Evolutionary conservation across 164 flowering plant species (phyloP).

Genomic region (Litsea cubeba): DNA sequence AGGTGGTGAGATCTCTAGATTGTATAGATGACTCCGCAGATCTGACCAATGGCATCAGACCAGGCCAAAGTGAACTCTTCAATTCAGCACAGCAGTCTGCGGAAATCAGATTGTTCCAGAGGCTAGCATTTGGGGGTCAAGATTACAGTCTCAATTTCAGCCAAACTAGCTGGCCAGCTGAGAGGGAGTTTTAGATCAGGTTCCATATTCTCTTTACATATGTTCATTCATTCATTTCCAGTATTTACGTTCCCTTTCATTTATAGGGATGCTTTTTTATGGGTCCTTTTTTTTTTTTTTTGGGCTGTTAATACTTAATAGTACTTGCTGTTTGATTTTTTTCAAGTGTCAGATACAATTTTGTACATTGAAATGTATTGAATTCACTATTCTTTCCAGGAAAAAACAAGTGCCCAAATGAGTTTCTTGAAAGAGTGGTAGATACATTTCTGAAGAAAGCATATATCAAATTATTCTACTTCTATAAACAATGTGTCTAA

Average conservation of each 20-base stretch:
- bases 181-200: conserved; percentile 11
- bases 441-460: too few relatives aligned
- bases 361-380: too few relatives aligned
- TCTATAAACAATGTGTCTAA: too few relatives aligned
- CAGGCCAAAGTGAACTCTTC: conserved; percentile 68
- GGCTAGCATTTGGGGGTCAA: conserved; percentile 84
- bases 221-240: background rate
- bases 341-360: too few relatives aligned
- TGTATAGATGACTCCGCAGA: conserved; percentile 36
- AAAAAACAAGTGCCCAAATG: too few relatives aligned
- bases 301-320: background rate
- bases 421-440: too few relatives aligned
- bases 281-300: background rate
- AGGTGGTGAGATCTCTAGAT: conserved; percentile 81
- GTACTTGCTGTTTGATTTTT: background rate
- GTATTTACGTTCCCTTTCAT: background rate
- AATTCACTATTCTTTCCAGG: too few relatives aligned
- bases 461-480: too few relatives aligned
- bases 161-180: conserved; percentile 25
- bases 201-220: conserved; percentile 1
- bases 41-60: conserved; percentile 70
- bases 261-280: background rate
- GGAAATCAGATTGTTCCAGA: conserved; percentile 69
- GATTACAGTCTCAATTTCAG: conserved; percentile 57
- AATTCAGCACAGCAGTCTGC: conserved; percentile 64